Base-by-base conservation (phyloP, 2,329 filamentous ascomycete species). In the Eutypella sp. region DNA sequence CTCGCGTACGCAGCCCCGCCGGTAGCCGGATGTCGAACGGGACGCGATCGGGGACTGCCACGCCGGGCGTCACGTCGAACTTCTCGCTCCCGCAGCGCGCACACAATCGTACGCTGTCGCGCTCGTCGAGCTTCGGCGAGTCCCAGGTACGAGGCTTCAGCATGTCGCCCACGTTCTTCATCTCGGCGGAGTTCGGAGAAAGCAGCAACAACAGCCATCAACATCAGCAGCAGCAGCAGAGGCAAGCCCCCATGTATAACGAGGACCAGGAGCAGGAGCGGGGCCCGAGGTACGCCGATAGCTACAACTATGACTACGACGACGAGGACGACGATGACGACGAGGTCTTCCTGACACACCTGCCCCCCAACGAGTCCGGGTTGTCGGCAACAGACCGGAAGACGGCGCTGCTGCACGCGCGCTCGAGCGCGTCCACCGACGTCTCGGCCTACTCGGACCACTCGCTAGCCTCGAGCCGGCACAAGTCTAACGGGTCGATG, bases 121-220 rank as follows among this genome's bases (percentile, higher is more conserved):
- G 71, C 13, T 69, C 71, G 0, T 76, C 73, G 2, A 80, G 72
- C 57, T 82, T 79, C 59, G 75, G 20, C 19, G 20, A 74, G 54
- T n/a, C n/a, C n/a, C 80, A 83, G 58, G 74, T 73, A 0, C 75
- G 82, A 46, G 77, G 75, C 13, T 82, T 82, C 57, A 72, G 69
- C 36, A 62, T 84, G 27, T 84, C 81, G 7, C 81, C 81, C 0
- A 78, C 78, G 3, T 68, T 84, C n/a, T 68, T 84, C 41, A 81
- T 84, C 44, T 80, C 81, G 11, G 64, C 68, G 40, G 81, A 85
- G 42, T n/a, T n/a, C n/a, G n/a, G n/a, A n/a, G n/a, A n/a, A n/a
- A n/a, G n/a, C n/a, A n/a, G n/a, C n/a, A n/a, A n/a, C n/a, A n/a
- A n/a, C n/a, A n/a, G n/a, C n/a, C n/a, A n/a, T n/a, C n/a, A n/a